These are phyloP conservation scores for Benincasa hispida DNA, from an alignment of 306 rosid genomes.

Conservation along the genomic window DNA sequence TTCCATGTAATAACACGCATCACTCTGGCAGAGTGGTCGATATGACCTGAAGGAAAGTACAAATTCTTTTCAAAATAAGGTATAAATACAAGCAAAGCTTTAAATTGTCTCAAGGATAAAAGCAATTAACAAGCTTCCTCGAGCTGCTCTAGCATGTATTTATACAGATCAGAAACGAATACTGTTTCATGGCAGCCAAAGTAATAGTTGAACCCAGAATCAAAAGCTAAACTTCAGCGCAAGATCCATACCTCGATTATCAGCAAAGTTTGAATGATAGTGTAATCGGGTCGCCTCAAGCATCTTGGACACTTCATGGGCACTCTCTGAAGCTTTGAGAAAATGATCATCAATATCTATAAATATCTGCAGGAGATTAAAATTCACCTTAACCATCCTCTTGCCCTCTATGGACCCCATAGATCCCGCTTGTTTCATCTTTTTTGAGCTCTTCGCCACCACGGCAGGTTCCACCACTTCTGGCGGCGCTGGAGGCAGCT, in stretches of 20 bases:
- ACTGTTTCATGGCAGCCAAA: neutral
- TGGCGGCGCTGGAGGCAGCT: constrained; percentile 8
- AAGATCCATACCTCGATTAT: constrained; percentile 51
- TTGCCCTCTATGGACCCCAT: constrained; percentile 30
- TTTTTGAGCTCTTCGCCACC: constrained; percentile 19
- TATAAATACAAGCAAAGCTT: neutral
- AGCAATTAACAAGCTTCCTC: neutral
- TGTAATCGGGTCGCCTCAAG: constrained; percentile 80
- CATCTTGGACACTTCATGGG: constrained; percentile 90
- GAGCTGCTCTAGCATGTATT: neutral
- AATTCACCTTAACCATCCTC: constrained; percentile 25
- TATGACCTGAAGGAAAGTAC: constrained; percentile 46
- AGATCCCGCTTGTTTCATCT: constrained; percentile 27
- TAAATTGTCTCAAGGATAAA: neutral
- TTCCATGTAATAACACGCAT: constrained; percentile 95
- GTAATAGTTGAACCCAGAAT: neutral
- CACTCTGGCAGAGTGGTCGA: constrained; percentile 84
- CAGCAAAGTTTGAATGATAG: constrained; percentile 94
- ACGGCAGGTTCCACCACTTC: neutral
- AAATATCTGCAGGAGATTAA: constrained; percentile 37
- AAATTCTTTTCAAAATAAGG: neutral
- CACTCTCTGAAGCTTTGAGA: constrained; percentile 78
- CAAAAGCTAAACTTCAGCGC: neutral
- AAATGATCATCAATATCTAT: constrained; percentile 56
- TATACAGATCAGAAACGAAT: neutral